phyloP scores from a whole-genome alignment of 768 basidiomycete genomes.

The Boletus fagicola region DNA sequence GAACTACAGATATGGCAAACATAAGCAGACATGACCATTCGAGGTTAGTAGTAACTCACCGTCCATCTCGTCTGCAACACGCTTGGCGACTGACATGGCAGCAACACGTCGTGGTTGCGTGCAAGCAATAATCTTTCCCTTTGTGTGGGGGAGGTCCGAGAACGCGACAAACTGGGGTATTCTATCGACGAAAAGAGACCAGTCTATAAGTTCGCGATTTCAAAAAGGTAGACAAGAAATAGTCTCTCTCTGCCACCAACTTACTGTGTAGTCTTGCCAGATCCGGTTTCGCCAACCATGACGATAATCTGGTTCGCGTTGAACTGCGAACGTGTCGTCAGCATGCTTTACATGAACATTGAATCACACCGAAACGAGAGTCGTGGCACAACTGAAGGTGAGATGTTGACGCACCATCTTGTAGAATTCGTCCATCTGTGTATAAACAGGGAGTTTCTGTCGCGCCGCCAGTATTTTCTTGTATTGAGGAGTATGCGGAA shows the following conservation, averaged over 20 bases:
- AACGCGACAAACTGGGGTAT: constrained; percentile 97
- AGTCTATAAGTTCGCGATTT: constrained; percentile 29
- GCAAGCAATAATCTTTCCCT: constrained; percentile 90
- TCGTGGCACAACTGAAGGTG: neutral
- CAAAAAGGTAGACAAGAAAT: constrained; percentile 20
- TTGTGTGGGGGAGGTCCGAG: constrained; percentile 88
- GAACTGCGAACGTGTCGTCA: constrained; percentile 20
- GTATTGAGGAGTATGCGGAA: constrained; percentile 74
- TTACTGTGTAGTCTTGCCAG: constrained; percentile 94
- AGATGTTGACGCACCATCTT: constrained; percentile 63
- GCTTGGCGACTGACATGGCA: constrained; percentile 97
- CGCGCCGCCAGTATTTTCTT: constrained; percentile 81
- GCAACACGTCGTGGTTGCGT: constrained; percentile 96
- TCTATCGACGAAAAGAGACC: constrained; percentile 44
- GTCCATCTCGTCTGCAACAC: constrained; percentile 99
- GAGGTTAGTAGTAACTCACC: constrained; percentile 50
- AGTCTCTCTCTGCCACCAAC: constrained; percentile 33
- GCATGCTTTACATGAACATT: neutral
- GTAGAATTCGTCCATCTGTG: constrained; percentile 92
- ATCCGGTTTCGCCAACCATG: constrained; percentile 93
- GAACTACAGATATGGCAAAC: constrained; percentile 49
- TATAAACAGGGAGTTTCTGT: constrained; percentile 86
- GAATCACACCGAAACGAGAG: neutral
- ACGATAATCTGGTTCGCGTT: constrained; percentile 72
- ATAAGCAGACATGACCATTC: constrained; percentile 1